Evolutionary conservation across 1,284 basidiomycete species (phyloP).

Genomic region (Vanrija sp.): DNA sequence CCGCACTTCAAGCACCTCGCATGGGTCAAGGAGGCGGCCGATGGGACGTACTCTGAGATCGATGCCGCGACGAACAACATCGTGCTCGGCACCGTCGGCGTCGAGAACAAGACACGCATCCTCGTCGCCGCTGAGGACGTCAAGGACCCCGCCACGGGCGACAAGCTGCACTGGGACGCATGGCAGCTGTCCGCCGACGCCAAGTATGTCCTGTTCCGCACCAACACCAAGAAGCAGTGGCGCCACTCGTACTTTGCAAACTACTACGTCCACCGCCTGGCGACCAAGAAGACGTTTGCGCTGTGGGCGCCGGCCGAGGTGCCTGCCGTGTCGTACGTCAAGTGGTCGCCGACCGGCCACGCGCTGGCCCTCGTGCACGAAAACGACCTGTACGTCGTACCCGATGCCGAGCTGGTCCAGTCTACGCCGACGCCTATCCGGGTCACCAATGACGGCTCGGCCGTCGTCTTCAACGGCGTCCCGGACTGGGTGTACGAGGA

Average conservation of each 20-base stretch:
- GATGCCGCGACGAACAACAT: constrained; percentile 59
- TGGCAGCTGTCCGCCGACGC: constrained; percentile 85
- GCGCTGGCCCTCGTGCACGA: constrained; percentile 74
- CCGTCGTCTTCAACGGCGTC: constrained; percentile 85
- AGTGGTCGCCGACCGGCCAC: constrained; percentile 77
- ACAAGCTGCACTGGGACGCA: constrained; percentile 54
- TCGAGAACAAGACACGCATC: constrained; percentile 42
- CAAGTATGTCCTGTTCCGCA: constrained; percentile 75
- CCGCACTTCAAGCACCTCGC: constrained; percentile 55
- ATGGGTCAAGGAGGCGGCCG: constrained; percentile 89
- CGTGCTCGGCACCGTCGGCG: constrained; percentile 68
- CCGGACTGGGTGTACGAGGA: constrained; percentile 98
- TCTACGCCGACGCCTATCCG: constrained; percentile 53
- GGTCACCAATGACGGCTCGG: constrained; percentile 75
- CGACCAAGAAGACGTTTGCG: constrained; percentile 62
- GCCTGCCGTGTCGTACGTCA: constrained; percentile 68
- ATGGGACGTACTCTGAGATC: constrained; percentile 75
- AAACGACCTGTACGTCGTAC: constrained; percentile 79
- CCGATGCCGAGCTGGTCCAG: constrained; percentile 40
- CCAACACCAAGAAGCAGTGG: constrained; percentile 83
- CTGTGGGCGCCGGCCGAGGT: constrained; percentile 55
- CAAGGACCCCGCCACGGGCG: constrained; percentile 49
- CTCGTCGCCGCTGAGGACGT: constrained; percentile 38
- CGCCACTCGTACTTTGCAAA: constrained; percentile 81
- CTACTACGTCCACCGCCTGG: constrained; percentile 75